phyloP scores from a whole-genome alignment of 108 stramenopile genomes.

The Pseudonitzschia multiseries region DNA sequence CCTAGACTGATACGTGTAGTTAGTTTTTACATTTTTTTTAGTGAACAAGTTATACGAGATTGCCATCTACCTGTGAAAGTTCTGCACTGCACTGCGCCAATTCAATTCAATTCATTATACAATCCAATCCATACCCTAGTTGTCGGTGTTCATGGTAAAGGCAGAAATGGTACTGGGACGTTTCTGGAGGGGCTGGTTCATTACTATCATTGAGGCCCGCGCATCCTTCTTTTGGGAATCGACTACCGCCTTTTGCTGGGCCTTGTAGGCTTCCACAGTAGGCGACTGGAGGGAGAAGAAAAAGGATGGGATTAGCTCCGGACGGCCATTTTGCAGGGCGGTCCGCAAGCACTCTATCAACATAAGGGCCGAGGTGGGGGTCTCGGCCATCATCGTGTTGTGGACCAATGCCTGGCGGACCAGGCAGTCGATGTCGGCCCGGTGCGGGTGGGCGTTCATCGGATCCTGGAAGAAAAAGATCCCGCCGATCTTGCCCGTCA shows the following conservation, averaged over 20 bases:
- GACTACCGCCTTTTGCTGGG: conserved; percentile 5
- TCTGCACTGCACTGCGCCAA: no score
- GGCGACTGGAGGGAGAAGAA: conserved; percentile 15
- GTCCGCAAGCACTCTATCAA: conserved; percentile 7
- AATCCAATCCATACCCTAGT: background rate
- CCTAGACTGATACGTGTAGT: no score
- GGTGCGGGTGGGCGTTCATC: conserved; percentile 36
- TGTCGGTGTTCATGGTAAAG: background rate
- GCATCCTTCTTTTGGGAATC: background rate
- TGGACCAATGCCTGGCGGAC: conserved; percentile 27
- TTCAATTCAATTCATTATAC: no score
- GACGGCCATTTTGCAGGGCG: background rate
- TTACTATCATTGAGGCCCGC: background rate
- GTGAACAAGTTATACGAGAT: no score
- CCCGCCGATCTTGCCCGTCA: conserved; percentile 32
- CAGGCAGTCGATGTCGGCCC: conserved; percentile 42
- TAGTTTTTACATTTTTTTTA: no score
- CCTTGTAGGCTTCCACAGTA: conserved; percentile 19
- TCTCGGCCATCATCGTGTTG: conserved; percentile 30
- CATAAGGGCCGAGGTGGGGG: conserved; percentile 24
- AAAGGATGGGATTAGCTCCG: conserved; percentile 21
- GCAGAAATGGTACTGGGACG: background rate
- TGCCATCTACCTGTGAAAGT: no score
- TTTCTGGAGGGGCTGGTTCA: background rate
- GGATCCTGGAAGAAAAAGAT: conserved; percentile 41